Conservation (phyloP, 2,329 filamentous ascomycete genomes). For the Capronia epimyces region DNA sequence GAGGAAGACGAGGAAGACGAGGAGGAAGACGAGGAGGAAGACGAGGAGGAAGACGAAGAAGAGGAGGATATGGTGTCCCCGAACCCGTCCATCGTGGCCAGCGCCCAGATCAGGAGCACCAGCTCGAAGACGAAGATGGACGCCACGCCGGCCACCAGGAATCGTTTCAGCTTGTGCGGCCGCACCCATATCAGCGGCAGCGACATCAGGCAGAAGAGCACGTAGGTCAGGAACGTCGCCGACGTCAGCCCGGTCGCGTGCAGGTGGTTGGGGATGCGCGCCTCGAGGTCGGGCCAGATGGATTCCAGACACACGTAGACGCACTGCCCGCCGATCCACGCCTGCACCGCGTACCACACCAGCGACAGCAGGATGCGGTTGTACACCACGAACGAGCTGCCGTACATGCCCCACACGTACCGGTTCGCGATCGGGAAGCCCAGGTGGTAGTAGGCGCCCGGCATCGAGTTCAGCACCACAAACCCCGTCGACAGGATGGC, state of each 20-base stretch:
- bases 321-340: constrained; percentile 44
- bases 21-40: constrained; percentile 14
- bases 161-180: constrained; percentile 41
- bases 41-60: constrained; percentile 14
- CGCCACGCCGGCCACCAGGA: constrained; percentile 41
- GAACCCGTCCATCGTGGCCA: constrained; percentile 34
- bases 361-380: constrained; percentile 74
- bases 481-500: constrained; percentile 55
- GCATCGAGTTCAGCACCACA: constrained; percentile 70
- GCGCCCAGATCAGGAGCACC: constrained; percentile 35
- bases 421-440: constrained; percentile 77
- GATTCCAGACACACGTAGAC: constrained; percentile 45
- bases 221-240: constrained; percentile 42
- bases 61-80: constrained; percentile 25
- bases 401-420: constrained; percentile 78
- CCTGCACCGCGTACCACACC: constrained; percentile 51
- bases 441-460: constrained; percentile 82
- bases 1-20: constrained; percentile 15
- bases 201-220: constrained; percentile 43
- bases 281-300: constrained; percentile 42
- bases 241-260: constrained; percentile 35
- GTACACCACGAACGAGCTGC: constrained; percentile 78
- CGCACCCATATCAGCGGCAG: constrained; percentile 44
- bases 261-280: constrained; percentile 39
- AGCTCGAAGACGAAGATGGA: constrained; percentile 40